phyloP scores from a whole-genome alignment of 1,139 yeast genomes.

The Lodderomyces beijingensis region DNA sequence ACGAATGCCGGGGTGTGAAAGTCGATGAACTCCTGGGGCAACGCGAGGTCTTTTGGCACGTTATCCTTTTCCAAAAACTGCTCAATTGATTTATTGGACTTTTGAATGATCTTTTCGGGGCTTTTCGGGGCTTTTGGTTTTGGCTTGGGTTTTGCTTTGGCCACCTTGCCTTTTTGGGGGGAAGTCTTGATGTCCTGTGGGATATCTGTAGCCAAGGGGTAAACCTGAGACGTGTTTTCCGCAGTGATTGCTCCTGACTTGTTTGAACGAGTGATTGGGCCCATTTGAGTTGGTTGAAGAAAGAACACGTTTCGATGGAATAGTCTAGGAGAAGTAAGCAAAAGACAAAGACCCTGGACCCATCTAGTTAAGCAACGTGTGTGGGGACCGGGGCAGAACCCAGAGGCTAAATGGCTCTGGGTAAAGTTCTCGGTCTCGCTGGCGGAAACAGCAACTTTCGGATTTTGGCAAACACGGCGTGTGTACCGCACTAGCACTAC shows the following conservation, averaged over 20 bases:
- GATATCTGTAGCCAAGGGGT: constrained; percentile 4
- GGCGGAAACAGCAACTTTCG: too few relatives aligned
- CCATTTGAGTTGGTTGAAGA: too few relatives aligned
- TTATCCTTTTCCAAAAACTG: constrained; percentile 23
- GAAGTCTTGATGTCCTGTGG: constrained; percentile 3
- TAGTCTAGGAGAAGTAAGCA: too few relatives aligned
- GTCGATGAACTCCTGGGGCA: constrained; percentile 39
- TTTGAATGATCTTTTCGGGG: neutral
- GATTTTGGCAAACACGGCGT: too few relatives aligned
- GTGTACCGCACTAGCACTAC: too few relatives aligned
- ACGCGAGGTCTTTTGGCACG: constrained; percentile 22
- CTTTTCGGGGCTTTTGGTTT: constrained; percentile 1
- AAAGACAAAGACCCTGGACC: too few relatives aligned
- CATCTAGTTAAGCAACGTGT: too few relatives aligned
- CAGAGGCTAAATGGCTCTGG: too few relatives aligned
- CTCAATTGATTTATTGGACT: constrained; percentile 15
- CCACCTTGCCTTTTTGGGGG: neutral
- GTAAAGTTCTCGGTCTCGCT: too few relatives aligned
- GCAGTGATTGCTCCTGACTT: constrained; percentile 5
- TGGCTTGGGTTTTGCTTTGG: constrained; percentile 2
- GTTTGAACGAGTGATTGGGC: constrained; percentile 5
- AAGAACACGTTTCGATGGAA: too few relatives aligned
- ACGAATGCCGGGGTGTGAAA: constrained; percentile 44
- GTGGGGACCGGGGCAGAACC: too few relatives aligned
- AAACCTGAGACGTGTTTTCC: constrained; percentile 7